Conservation (phyloP, 164 flowering plant genomes). For the Tetracentron sinense region DNA sequence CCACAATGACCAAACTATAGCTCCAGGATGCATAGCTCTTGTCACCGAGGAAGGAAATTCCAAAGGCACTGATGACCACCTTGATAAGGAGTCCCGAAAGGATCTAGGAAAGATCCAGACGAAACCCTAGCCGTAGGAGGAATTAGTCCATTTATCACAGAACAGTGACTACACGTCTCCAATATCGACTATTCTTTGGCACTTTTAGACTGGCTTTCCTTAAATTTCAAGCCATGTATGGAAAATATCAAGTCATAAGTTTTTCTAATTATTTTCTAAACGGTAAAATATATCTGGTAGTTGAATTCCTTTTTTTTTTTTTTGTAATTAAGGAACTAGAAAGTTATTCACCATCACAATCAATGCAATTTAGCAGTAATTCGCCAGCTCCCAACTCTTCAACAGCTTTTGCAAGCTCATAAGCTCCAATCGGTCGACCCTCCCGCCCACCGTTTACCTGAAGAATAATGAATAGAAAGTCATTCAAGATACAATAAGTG, state of each 20-base stretch:
- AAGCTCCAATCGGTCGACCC: conserved; percentile 96
- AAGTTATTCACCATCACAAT: conserved; percentile 77
- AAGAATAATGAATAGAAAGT: conserved; percentile 4
- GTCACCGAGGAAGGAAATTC: too few relatives aligned
- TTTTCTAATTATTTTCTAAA: too few relatives aligned
- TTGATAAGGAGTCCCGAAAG: too few relatives aligned
- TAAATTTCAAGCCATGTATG: background rate
- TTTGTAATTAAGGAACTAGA: background rate
- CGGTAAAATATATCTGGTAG: too few relatives aligned
- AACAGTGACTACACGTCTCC: background rate
- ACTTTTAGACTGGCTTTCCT: background rate
- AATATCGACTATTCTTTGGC: background rate
- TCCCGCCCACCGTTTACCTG: conserved; percentile 97
- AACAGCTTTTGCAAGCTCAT: conserved; percentile 97
- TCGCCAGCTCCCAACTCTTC: conserved; percentile 99
- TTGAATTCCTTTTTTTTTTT: too few relatives aligned
- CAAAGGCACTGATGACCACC: too few relatives aligned
- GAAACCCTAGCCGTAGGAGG: too few relatives aligned
- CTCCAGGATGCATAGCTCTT: too few relatives aligned
- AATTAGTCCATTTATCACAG: background rate
- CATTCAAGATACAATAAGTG: background rate
- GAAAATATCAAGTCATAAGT: too few relatives aligned
- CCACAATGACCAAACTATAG: too few relatives aligned
- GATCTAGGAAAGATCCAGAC: too few relatives aligned
- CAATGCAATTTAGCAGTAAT: conserved; percentile 92